Evolutionary conservation across 2,329 filamentous ascomycete species (phyloP).

Genomic region (Penicillium sp.): DNA sequence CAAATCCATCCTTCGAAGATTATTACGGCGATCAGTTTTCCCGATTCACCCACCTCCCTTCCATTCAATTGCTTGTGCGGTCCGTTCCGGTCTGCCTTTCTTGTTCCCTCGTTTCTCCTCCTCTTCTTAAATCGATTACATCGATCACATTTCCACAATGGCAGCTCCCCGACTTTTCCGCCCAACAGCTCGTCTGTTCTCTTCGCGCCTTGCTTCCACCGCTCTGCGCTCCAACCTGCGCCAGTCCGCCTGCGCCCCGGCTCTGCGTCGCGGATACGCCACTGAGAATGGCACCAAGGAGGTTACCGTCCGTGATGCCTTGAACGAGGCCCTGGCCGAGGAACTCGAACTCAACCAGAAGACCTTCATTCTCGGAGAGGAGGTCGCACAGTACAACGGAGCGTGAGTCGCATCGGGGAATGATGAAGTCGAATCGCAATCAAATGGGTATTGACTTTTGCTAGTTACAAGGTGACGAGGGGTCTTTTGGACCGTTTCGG

Average conservation of each 20-base stretch:
- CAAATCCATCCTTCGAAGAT: slow-evolving; percentile 25
- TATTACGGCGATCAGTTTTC: slow-evolving; percentile 11
- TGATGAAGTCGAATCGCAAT: not conserved
- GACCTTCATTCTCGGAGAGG: slow-evolving; percentile 94
- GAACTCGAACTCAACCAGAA: slow-evolving; percentile 93
- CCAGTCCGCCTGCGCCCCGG: slow-evolving; percentile 50
- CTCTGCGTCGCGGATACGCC: slow-evolving; percentile 58
- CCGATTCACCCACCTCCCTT: slow-evolving; percentile 3
- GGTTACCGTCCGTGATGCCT: slow-evolving; percentile 92
- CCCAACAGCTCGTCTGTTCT: slow-evolving; percentile 63
- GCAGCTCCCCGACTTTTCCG: slow-evolving; percentile 63
- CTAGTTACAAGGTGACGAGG: slow-evolving; percentile 96
- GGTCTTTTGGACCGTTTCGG: slow-evolving; percentile 95
- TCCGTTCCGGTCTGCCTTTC: slow-evolving; percentile 21
- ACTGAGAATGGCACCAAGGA: slow-evolving; percentile 71
- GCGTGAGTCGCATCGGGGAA: slow-evolving; percentile 56
- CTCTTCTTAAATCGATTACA: slow-evolving; percentile 35
- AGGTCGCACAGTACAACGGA: slow-evolving; percentile 99
- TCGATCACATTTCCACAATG: slow-evolving; percentile 57
- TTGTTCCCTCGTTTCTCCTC: slow-evolving; percentile 16
- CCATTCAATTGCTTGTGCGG: slow-evolving; percentile 15
- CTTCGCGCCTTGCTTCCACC: slow-evolving; percentile 53
- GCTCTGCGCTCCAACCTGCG: slow-evolving; percentile 57
- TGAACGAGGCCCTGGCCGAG: slow-evolving; percentile 97
- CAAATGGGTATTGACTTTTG: slow-evolving; percentile 39